Evolutionary conservation across 345 rosid genomes (phyloP).

Genomic region (Bruguiera sexangula): DNA sequence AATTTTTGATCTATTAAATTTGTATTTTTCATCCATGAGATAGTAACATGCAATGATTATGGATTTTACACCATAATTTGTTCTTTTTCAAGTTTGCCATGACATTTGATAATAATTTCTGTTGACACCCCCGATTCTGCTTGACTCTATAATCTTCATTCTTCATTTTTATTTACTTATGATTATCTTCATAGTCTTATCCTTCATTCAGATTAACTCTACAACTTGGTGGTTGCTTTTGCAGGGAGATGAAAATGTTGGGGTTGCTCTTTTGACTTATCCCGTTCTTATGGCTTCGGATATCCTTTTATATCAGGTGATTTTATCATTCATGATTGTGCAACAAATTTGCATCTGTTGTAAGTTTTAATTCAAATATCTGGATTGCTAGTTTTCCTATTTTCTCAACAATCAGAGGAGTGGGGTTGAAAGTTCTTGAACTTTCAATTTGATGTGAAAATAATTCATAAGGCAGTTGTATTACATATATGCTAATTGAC

Average conservation of each 20-base stretch:
- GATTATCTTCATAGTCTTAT: not conserved
- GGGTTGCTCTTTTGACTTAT: conserved; percentile 76
- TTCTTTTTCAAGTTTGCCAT: not conserved
- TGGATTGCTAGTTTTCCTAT: not conserved
- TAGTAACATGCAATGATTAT: not conserved
- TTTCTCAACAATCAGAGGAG: not conserved
- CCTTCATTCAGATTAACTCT: conserved; percentile 7
- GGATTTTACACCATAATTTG: not conserved
- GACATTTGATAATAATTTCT: not conserved
- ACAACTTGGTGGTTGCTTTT: conserved; percentile 18
- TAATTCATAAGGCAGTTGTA: not conserved
- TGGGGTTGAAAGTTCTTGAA: not conserved
- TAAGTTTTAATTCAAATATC: not conserved
- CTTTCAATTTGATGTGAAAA: not conserved
- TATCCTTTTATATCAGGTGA: conserved; percentile 87
- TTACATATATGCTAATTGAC: not conserved
- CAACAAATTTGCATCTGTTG: not conserved
- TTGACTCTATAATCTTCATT: conserved; percentile 1
- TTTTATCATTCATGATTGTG: conserved; percentile 11
- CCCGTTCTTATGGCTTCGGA: conserved; percentile 91
- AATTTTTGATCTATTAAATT: not conserved
- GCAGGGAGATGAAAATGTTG: conserved; percentile 86
- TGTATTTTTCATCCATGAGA: not conserved
- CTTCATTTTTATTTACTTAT: conserved; percentile 10
- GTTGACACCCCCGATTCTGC: not conserved